A percentile compares a stretch with the other conserved stretches of the same genome.
Conservation (phyloP, 768 basidiomycete genomes). For the Crepidotus variabilis region DNA sequence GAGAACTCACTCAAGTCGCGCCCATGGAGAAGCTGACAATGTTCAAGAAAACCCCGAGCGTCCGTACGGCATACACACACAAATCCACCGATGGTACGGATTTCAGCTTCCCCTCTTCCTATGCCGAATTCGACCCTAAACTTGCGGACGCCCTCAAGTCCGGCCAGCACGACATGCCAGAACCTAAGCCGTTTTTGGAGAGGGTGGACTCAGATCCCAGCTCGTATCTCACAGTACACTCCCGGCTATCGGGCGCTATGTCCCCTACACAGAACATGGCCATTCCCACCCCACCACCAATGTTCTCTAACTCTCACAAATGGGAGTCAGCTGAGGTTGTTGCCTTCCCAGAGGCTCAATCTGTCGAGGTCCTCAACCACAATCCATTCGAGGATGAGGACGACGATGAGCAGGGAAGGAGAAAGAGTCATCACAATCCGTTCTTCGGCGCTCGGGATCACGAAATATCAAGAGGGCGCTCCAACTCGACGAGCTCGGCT, state of each 20-base stretch:
- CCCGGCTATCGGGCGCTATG: constrained; percentile 42
- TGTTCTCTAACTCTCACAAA: constrained; percentile 44
- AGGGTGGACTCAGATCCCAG: constrained; percentile 38
- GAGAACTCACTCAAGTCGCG: constrained; percentile 37
- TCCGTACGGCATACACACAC: constrained; percentile 48
- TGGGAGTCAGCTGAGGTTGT: constrained; percentile 74
- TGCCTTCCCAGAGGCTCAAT: constrained; percentile 32
- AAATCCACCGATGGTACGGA: constrained; percentile 39
- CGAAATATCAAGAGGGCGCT: constrained; percentile 12
- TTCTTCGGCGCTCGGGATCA: constrained; percentile 33
- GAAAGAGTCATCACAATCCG: constrained; percentile 40
- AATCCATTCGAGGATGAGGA: constrained; percentile 32
- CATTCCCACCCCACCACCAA: constrained; percentile 60
- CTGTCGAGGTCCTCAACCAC: constrained; percentile 27
- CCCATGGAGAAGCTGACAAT: constrained; percentile 62
- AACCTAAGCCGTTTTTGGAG: constrained; percentile 41
- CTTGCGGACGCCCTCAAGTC: constrained; percentile 51
- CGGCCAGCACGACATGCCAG: constrained; percentile 23
- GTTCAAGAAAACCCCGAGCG: constrained; percentile 63
- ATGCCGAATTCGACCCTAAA: constrained; percentile 55
- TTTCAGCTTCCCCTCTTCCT: constrained; percentile 42
- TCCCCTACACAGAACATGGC: constrained; percentile 48
- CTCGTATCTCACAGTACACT: constrained; percentile 50
- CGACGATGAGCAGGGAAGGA: constrained; percentile 14
- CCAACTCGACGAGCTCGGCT: constrained; percentile 32